Evolutionary conservation across 1,139 yeast species (phyloP).

Genomic region (Torulaspora globosa): DNA sequence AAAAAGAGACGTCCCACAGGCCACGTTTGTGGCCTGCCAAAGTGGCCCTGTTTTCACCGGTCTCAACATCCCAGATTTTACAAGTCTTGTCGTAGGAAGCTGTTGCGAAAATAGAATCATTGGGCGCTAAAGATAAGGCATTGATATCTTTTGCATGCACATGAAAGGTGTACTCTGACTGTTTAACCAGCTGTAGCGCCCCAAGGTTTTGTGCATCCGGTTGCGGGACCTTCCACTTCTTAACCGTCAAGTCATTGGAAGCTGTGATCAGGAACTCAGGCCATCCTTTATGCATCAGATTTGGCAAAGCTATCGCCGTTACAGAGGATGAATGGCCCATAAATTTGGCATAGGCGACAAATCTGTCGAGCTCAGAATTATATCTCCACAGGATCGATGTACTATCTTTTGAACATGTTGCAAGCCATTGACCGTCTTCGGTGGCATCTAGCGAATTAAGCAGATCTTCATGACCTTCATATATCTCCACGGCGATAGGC

Average conservation of each 20-base stretch:
- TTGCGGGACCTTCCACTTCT: constrained; percentile 77
- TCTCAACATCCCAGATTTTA: constrained; percentile 77
- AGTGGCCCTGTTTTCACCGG: constrained; percentile 82
- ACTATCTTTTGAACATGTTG: constrained; percentile 89
- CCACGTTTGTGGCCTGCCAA: constrained; percentile 91
- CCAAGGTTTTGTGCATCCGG: constrained; percentile 20
- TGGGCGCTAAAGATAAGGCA: constrained; percentile 80
- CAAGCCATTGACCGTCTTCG: constrained; percentile 80
- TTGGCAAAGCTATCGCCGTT: constrained; percentile 75
- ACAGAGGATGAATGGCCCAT: constrained; percentile 86
- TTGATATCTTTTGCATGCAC: constrained; percentile 97
- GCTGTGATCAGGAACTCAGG: constrained; percentile 83
- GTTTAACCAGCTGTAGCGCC: constrained; percentile 40
- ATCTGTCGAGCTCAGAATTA: constrained; percentile 41
- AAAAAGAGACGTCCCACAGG: constrained; percentile 85
- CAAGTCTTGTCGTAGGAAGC: constrained; percentile 95
- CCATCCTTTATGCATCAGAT: constrained; percentile 45
- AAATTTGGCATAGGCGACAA: constrained; percentile 56
- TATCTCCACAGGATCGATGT: constrained; percentile 80
- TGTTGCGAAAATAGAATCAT: constrained; percentile 82
- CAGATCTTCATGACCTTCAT: constrained; percentile 81
- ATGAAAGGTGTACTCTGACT: constrained; percentile 80
- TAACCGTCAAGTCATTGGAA: constrained; percentile 82
- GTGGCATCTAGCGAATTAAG: constrained; percentile 76
- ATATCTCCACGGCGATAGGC: constrained; percentile 60